Evolutionary conservation across 768 basidiomycete species (phyloP).

Genomic region (Tubosaeta sp.): DNA sequence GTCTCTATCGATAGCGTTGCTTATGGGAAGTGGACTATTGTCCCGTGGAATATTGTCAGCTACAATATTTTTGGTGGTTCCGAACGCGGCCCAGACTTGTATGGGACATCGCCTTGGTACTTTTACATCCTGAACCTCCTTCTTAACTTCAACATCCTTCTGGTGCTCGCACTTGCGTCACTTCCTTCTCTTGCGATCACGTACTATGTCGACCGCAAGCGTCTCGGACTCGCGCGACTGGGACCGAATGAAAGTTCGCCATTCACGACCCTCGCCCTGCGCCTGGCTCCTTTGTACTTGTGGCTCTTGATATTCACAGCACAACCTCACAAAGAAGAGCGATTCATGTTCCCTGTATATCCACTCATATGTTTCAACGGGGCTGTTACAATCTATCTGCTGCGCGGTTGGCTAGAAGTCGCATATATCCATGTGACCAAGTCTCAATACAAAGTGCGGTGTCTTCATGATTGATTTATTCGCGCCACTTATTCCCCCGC

Average conservation of each 20-base stretch:
- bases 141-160: conserved; percentile 89
- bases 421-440: conserved; percentile 70
- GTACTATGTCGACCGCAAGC: conserved; percentile 67
- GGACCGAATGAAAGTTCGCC: conserved; percentile 67
- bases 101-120: conserved; percentile 84
- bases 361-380: conserved; percentile 93
- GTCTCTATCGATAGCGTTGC: conserved; percentile 78
- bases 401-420: conserved; percentile 83
- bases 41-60: conserved; percentile 88
- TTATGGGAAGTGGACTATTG: conserved; percentile 74
- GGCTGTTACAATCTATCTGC: conserved; percentile 78
- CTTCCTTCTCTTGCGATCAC: conserved; percentile 77
- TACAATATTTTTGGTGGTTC: conserved; percentile 90
- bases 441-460: conserved; percentile 78
- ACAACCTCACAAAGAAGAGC: conserved; percentile 95
- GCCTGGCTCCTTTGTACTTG: conserved; percentile 88
- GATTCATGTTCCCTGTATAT: conserved; percentile 97
- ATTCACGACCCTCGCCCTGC: conserved; percentile 67
- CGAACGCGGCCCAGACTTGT: conserved; percentile 83
- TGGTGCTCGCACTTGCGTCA: conserved; percentile 76
- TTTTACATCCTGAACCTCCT: conserved; percentile 88
- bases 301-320: conserved; percentile 77
- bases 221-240: conserved; percentile 56
- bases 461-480: neutral
- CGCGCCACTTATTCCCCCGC: conserved; percentile 1